Evolutionary conservation across 352 stramenopile genomes (phyloP), one percentile per base, ranked within the genome.

Genomic region (Peronospora destructor): DNA sequence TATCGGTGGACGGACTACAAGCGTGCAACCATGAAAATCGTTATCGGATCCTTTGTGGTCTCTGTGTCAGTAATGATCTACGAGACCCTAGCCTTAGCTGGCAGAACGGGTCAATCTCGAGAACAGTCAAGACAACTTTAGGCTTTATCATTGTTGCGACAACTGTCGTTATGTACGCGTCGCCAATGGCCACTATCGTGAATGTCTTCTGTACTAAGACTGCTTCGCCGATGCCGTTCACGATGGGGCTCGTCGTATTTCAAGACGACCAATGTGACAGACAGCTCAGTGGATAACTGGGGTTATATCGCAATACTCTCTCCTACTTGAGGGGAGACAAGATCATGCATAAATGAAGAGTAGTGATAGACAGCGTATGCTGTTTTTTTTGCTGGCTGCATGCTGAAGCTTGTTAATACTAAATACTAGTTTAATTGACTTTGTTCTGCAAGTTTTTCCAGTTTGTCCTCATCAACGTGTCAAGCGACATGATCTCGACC

Each of bases 121-220:
- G 32, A 54, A 49, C 12, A 2, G 56, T 72, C 1, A 50, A 50
- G 7, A 47, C 44, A 7, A 62, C 57, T 1, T 50, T 76, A 12
- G 70, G 70, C 0, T 75, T 55, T 29, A 52, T 76, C 17, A 62
- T 58, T 4, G 64, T 76, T n/a, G 32, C 45, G 2, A 73, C 71
- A 0, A 71, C 62, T 9, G 19, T 78, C 21, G 43, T 70, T 10
- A 49, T 83, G 41, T 87, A 80, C 45, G 59, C 55, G 8, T 85
- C 76, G 6, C 76, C 73, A 9, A 68, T 88, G 46, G 57, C 62
- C 2, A 72, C 62, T 4, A 71, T 88, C 36, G 58, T 48, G 14
- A 60, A 57, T 4, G 59, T 64, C 5, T 14, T 64, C n/a, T 41
- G n/a, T 9, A 65, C 56, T n/a, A 64, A 65, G 33, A 56, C 39